These are phyloP conservation scores for Cordyceps javanica DNA, from an alignment of 2,329 filamentous ascomycete genomes.

Conservation along the genomic window DNA sequence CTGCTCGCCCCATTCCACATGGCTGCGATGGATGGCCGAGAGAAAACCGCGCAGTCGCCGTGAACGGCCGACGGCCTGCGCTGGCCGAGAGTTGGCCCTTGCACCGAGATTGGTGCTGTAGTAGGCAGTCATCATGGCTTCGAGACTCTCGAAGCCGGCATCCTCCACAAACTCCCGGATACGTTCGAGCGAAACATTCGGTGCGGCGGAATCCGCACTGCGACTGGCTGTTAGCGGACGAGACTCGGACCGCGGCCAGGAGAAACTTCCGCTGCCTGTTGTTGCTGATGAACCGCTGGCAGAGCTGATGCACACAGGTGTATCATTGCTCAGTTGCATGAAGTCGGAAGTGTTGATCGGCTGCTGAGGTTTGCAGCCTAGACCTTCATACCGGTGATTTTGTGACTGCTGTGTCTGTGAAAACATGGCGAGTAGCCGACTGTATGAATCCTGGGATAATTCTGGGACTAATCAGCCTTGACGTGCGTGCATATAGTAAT, in stretches of 20 bases:
- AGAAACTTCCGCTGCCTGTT: not conserved
- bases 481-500: not conserved
- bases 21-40: conserved; percentile 6
- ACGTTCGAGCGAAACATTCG: not conserved
- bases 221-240: not conserved
- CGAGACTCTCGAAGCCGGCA: conserved; percentile 5
- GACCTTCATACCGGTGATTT: not conserved
- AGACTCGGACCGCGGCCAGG: conserved; percentile 2
- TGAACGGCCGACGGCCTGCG: conserved; percentile 1
- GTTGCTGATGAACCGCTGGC: not conserved
- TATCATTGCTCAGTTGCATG: not conserved
- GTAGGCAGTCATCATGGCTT: conserved; percentile 7
- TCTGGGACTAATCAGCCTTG: not conserved
- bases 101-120: conserved; percentile 1
- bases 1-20: conserved; percentile 7
- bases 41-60: conserved; percentile 4
- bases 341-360: not conserved
- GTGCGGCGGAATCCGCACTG: not conserved
- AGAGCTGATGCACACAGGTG: not conserved
- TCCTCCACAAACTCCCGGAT: conserved; percentile 9
- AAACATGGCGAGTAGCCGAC: not conserved
- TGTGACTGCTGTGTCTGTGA: not conserved
- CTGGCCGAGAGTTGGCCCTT: not conserved
- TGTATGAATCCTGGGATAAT: conserved; percentile 1
- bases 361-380: not conserved